Evolutionary conservation across 495 filamentous ascomycete genomes (phyloP).

Genomic region (Thozetella sp.): DNA sequence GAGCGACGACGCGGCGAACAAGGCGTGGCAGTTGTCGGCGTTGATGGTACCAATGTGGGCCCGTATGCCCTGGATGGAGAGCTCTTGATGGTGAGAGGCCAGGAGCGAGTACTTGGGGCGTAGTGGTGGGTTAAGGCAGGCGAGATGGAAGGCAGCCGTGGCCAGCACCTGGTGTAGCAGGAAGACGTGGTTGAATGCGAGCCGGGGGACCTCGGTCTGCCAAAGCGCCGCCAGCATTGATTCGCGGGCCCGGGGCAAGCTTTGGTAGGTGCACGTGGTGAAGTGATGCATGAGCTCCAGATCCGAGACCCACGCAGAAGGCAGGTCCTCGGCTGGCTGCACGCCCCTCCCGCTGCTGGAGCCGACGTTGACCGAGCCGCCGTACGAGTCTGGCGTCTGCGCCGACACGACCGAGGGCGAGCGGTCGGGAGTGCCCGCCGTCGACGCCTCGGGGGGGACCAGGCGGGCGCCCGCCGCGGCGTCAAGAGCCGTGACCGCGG

Average conservation of each 20-base stretch:
- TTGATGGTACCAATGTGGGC: slow-evolving; percentile 19
- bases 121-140: slow-evolving; percentile 13
- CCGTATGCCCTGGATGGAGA: slow-evolving; percentile 21
- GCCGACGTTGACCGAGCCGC: neutral
- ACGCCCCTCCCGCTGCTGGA: no score
- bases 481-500: no score
- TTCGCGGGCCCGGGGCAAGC: slow-evolving; percentile 8
- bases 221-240: slow-evolving; percentile 8
- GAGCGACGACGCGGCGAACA: slow-evolving; percentile 21
- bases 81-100: slow-evolving; percentile 22
- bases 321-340: slow-evolving; percentile 8
- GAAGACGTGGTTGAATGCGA: slow-evolving; percentile 20
- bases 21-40: slow-evolving; percentile 24
- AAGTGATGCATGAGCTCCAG: slow-evolving; percentile 28
- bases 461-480: neutral
- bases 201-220: slow-evolving; percentile 18
- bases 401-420: slow-evolving; percentile 11
- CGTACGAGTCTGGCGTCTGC: neutral
- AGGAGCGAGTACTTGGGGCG: slow-evolving; percentile 10
- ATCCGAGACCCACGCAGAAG: slow-evolving; percentile 20
- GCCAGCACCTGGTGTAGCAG: slow-evolving; percentile 28
- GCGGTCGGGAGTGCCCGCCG: slow-evolving; percentile 9
- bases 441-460: slow-evolving; percentile 1
- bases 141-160: slow-evolving; percentile 24
- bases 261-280: slow-evolving; percentile 13